Base-by-base conservation (phyloP, 768 basidiomycete genomes). In the Trametes punicea region DNA sequence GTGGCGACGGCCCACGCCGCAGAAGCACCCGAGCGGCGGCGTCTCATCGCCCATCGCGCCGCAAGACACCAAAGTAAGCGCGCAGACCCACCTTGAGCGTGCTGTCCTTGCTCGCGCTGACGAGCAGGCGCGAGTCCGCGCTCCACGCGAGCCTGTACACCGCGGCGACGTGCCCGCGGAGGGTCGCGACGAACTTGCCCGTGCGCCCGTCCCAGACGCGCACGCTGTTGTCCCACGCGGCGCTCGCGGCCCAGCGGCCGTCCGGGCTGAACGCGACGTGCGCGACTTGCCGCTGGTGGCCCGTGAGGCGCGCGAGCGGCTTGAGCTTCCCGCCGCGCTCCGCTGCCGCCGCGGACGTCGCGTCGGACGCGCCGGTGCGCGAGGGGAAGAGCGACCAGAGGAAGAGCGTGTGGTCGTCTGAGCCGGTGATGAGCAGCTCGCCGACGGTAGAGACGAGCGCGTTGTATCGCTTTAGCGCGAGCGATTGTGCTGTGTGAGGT, bases 351-450 rank as follows among this genome's bases (percentile, higher is more conserved):
- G 50, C 81, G 66, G 74, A 45, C 68, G 31, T 31, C 31, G 70
- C 49, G 8, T 69, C 51, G 29, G 64, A 61, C 41, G 74, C 63
- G 26, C 77, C 56, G n/a, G 70, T 57, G 31, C 64, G 61, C 41
- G 70, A 75, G 18, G 84, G 77, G 76, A 93, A 89, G 38, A 86
- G 75, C 29, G 92, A 88, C 96, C 94, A 98, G 11, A 99, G 81
- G 81, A 95, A 98, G 46, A 98, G 83, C 0, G 96, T 99, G 70
- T 98, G 96, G 70, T 99, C 96, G 69, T 99, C 95, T 3, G 95
- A 98, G 20, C 94, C 95, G 5, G 94, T 93, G 69, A 98, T 96
- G 61, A 96, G 76, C 4, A 92, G 77, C 70, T 98, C 95, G 10
- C 92, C 87, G 0, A 71, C 73, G 13, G 67, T 77, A 27, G 79